These are phyloP conservation scores for Erigeron canadensis DNA, from an alignment of 129 eudicot genomes.

Conservation along the genomic window DNA sequence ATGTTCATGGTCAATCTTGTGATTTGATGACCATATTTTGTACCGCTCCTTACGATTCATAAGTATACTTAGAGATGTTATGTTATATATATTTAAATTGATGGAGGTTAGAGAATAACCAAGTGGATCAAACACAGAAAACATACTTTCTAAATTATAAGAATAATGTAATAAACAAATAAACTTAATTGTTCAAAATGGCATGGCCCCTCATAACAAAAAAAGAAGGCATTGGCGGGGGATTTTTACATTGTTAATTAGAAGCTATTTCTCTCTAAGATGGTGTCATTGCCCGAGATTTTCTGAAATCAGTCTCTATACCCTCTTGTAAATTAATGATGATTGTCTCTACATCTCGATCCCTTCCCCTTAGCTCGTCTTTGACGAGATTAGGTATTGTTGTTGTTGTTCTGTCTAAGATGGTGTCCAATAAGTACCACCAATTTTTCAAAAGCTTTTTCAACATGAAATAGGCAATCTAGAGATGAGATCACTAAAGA, in stretches of 20 bases:
- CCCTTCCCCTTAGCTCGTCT: too few species aligned
- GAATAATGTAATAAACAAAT: conserved; percentile 15
- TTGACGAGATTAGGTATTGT: too few species aligned
- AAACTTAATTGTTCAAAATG: conserved; percentile 1
- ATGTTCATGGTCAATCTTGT: not conserved
- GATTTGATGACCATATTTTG: not conserved
- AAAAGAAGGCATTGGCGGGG: conserved; percentile 24
- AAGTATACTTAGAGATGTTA: too few species aligned
- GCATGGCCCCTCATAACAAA: conserved; percentile 15
- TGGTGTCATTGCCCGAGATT: too few species aligned
- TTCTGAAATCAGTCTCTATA: too few species aligned
- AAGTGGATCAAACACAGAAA: conserved; percentile 11
- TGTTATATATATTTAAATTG: not conserved
- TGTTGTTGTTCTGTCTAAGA: too few species aligned
- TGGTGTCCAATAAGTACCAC: conserved; percentile 7
- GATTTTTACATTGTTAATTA: conserved; percentile 26
- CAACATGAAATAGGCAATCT: conserved; percentile 29
- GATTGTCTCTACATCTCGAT: too few species aligned
- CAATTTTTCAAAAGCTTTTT: not conserved
- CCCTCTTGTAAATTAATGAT: too few species aligned
- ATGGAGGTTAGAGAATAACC: not conserved
- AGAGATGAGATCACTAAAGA: conserved; percentile 49
- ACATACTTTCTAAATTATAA: conserved; percentile 25
- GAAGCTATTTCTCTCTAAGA: conserved; percentile 17
- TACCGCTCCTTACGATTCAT: too few species aligned